Percentiles rank a stretch among this genome's conserved stretches.
phyloP scores from a whole-genome alignment of 2,329 filamentous ascomycete genomes.

The Phoma sp. region DNA sequence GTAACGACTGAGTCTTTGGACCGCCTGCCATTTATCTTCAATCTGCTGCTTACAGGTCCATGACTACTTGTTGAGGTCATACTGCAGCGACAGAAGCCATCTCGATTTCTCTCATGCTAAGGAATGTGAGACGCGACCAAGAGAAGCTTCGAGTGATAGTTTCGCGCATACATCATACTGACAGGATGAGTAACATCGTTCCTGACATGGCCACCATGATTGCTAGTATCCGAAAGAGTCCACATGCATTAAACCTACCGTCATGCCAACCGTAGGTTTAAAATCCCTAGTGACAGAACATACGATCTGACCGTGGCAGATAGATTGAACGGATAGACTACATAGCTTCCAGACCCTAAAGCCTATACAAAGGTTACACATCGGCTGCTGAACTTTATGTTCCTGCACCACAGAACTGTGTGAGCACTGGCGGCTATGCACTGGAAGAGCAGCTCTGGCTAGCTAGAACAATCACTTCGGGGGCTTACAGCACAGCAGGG shows the following conservation, averaged over 20 bases:
- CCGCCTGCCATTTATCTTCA: neutral
- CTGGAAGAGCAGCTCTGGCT: neutral
- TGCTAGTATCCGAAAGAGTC: neutral
- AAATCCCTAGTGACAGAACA: slow-evolving; percentile 1
- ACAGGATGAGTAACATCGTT: neutral
- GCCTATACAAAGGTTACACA: neutral
- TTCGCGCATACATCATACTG: neutral
- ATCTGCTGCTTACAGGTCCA: neutral
- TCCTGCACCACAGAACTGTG: neutral
- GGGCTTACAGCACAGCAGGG: neutral
- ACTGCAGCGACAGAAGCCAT: neutral
- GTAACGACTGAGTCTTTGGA: too few species aligned
- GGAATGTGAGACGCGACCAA: slow-evolving; percentile 1
- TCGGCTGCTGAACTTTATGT: neutral
- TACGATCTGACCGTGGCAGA: neutral
- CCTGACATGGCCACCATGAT: neutral
- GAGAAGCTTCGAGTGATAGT: neutral
- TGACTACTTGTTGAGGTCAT: neutral
- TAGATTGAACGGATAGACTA: neutral
- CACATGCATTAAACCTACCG: slow-evolving; percentile 3
- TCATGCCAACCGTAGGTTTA: neutral
- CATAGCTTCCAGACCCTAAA: neutral
- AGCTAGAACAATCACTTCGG: neutral
- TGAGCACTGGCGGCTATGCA: neutral
- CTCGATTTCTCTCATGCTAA: neutral